Conservation (phyloP, 2,329 filamentous ascomycete species). For the Botryotinia convoluta region DNA sequence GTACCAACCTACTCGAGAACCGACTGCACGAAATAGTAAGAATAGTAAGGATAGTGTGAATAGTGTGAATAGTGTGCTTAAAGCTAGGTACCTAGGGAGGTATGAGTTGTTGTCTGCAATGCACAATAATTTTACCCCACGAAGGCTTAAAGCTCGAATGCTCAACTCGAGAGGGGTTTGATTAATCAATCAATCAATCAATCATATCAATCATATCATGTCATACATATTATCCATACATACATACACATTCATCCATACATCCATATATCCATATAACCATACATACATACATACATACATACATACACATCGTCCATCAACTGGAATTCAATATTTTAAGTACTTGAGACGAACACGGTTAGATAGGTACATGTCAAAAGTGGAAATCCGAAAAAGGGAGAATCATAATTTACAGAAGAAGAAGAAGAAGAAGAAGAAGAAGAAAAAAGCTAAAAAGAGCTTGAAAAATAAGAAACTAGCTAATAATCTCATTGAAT, state of each 20-base stretch:
- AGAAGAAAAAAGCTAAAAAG: neutral
- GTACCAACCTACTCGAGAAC: neutral
- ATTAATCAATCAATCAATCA: neutral
- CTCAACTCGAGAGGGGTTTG: neutral
- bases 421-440: neutral
- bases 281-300: neutral
- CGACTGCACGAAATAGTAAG: neutral
- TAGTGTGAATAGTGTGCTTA: neutral
- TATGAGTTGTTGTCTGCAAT: neutral
- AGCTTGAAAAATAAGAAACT: neutral
- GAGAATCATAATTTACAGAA: neutral
- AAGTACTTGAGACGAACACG: neutral
- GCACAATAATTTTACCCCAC: conserved; percentile 4
- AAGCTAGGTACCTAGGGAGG: neutral
- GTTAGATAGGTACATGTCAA: neutral
- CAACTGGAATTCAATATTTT: conserved; percentile 23
- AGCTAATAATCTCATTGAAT: neutral
- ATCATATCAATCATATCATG: neutral
- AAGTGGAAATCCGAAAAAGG: neutral
- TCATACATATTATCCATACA: neutral
- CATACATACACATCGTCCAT: neutral
- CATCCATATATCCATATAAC: too few relatives aligned
- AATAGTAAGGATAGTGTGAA: neutral
- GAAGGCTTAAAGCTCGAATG: neutral
- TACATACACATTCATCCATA: too few relatives aligned